Conservation (phyloP, 495 filamentous ascomycete genomes). For the Margaritispora aquatica region DNA sequence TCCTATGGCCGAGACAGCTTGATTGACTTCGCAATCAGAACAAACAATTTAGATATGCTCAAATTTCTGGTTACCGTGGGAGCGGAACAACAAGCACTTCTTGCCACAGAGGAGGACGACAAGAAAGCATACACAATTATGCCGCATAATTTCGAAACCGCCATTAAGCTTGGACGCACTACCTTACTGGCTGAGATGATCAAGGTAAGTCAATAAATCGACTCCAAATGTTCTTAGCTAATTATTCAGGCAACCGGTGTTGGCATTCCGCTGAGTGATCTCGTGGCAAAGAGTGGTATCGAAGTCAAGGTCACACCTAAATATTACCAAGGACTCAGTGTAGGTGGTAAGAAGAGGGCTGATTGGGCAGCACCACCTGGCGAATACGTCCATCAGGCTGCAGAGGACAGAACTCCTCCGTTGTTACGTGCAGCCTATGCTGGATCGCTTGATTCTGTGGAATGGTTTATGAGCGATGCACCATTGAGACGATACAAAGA, state of each 20-base stretch:
- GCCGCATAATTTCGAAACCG: conserved; percentile 27
- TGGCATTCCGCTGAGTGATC: conserved; percentile 56
- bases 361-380: conserved; percentile 29
- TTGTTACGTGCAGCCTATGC: conserved; percentile 49
- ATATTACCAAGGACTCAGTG: conserved; percentile 65
- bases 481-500: conserved; percentile 55
- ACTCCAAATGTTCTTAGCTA: neutral
- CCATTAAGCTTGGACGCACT: conserved; percentile 37
- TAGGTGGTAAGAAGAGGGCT: conserved; percentile 64
- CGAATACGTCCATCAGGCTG: neutral
- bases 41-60: conserved; percentile 34
- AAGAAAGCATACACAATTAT: conserved; percentile 21
- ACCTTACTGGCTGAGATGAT: conserved; percentile 44
- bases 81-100: conserved; percentile 23
- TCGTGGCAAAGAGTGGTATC: conserved; percentile 50
- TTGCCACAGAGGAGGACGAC: conserved; percentile 19
- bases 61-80: conserved; percentile 39
- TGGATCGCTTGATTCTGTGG: conserved; percentile 52
- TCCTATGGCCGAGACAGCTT: neutral
- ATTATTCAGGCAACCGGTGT: conserved; percentile 38
- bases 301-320: conserved; percentile 51
- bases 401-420: conserved; percentile 36
- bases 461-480: conserved; percentile 65
- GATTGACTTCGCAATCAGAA: conserved; percentile 17
- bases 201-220: conserved; percentile 17